Percentiles rank a stretch among this genome's conserved stretches.
phyloP scores from a whole-genome alignment of 306 rosid species.

The Castanospermum australe region DNA sequence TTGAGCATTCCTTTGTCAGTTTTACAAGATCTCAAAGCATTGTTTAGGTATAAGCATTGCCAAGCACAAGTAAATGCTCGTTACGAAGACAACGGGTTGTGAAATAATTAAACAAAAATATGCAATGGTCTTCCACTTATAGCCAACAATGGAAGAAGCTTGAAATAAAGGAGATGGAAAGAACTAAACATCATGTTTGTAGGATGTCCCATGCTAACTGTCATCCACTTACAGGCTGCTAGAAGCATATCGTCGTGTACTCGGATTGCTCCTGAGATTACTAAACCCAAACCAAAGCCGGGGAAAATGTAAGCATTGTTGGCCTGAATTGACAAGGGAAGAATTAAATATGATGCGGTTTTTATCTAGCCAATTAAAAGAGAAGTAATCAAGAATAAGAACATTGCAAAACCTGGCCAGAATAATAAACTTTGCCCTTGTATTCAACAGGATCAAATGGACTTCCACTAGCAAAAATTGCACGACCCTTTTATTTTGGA shows the following conservation, averaged over 20 bases:
- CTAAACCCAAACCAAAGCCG: conserved; percentile 82
- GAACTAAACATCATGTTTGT: not conserved
- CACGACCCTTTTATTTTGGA: conserved; percentile 58
- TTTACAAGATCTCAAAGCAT: not conserved
- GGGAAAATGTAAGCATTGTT: conserved; percentile 97
- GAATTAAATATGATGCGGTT: not conserved
- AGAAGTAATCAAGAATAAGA: not conserved
- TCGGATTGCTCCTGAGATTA: conserved; percentile 90
- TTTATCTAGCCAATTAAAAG: not conserved
- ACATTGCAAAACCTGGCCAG: conserved; percentile 73
- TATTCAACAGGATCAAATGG: conserved; percentile 85
- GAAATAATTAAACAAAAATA: not conserved
- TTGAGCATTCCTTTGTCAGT: not conserved
- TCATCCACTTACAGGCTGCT: conserved; percentile 76
- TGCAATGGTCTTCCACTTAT: not conserved
- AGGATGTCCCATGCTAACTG: not conserved
- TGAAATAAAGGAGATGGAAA: not conserved
- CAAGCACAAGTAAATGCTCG: not conserved
- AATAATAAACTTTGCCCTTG: conserved; percentile 61
- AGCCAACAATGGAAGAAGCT: not conserved
- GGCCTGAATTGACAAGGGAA: conserved; percentile 51
- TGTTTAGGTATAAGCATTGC: not conserved
- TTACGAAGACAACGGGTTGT: not conserved
- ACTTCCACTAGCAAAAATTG: conserved; percentile 93
- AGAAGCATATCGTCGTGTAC: conserved; percentile 93